Base-by-base conservation (phyloP, 1,284 basidiomycete species). In the Xerocomus nothofagi region DNA sequence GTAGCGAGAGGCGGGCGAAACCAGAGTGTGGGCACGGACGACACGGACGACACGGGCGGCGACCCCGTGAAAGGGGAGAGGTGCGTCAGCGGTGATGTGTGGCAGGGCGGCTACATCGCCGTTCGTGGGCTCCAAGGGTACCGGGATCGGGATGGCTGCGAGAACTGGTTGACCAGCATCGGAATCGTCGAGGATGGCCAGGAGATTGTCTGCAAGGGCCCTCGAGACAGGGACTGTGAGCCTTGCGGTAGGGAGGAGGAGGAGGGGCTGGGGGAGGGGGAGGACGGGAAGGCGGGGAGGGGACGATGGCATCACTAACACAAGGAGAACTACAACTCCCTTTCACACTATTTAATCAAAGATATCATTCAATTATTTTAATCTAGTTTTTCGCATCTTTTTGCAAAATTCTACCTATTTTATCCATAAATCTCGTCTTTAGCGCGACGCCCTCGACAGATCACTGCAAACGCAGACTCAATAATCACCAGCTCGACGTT, bases 171-270 rank as follows among this genome's bases (percentile, higher is more conserved):
- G 76, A 6, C 75, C 66, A 26, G 75, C 65, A 36, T 85, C 82
- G 4, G 81, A 78, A 37, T 80, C 75, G 41, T 85, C 80, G 44
- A 86, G 77, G 54, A 86, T 74, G 0, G 76, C 64, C 27, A 86
- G 70, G 3, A 89, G 66, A 14, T 73, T 77, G 55, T 85, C 81
- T 24, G 82, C 87, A 37, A 81, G 73, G 10, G 72, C 57, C 20
- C 71, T 74, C 24, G 77, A 72, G 18, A 90, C 73, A 3, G 83
- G 80, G 47, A 88, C 64, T 0, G 85, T 82, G 43, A 86, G 68
- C 6, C 84, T 71, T 1, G 83, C 79, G 3, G 79, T 79, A 0
- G 87, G 88, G 11, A 90, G 75, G 20, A 90, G 77, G 49, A 90
- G 68, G 42, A 79, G 69, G 0, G 88, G 88, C 56, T 83, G 73